Evolutionary conservation across 352 stramenopile genomes (phyloP).

Genomic region (Globisporangium nunn): DNA sequence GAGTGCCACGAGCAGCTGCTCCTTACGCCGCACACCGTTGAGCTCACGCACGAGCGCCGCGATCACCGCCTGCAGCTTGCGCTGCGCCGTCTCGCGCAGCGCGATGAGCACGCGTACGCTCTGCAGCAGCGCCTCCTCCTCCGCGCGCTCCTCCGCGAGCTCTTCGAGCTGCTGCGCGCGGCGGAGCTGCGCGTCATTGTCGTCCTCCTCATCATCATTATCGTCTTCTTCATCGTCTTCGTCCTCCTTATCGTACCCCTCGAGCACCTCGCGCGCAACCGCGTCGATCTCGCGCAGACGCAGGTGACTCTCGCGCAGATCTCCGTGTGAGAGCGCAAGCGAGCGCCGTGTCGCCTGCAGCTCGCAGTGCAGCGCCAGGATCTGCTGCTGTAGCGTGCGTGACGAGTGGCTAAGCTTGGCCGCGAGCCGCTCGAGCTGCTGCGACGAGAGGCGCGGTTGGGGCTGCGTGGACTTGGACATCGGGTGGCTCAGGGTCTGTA

Average conservation of each 20-base stretch:
- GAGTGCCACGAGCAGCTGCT: slow-evolving; percentile 42
- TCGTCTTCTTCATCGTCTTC: slow-evolving; percentile 1
- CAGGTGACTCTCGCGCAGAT: slow-evolving; percentile 41
- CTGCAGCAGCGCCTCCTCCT: slow-evolving; percentile 45
- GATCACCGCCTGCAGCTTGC: slow-evolving; percentile 37
- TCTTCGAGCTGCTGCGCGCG: slow-evolving; percentile 43
- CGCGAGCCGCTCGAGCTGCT: slow-evolving; percentile 42
- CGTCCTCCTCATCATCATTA: slow-evolving; percentile 5
- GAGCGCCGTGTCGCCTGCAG: slow-evolving; percentile 26
- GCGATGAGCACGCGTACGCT: slow-evolving; percentile 44
- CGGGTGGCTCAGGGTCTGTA: neutral
- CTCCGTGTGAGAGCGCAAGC: slow-evolving; percentile 36
- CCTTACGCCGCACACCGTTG: slow-evolving; percentile 28
- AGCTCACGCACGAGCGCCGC: slow-evolving; percentile 36
- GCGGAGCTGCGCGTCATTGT: slow-evolving; percentile 19
- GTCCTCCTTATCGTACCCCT: slow-evolving; percentile 26
- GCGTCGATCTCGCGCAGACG: slow-evolving; percentile 62
- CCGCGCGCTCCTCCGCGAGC: slow-evolving; percentile 49
- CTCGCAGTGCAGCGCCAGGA: slow-evolving; percentile 27
- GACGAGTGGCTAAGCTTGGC: slow-evolving; percentile 43
- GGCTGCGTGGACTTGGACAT: slow-evolving; percentile 2
- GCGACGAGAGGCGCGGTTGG: neutral
- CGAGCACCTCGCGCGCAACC: slow-evolving; percentile 41
- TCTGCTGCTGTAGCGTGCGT: slow-evolving; percentile 30
- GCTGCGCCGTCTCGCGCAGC: slow-evolving; percentile 31